A percentile compares a stretch with the other conserved stretches of the same genome.
These are phyloP conservation scores for Aspergillus carlsbadensis DNA, from an alignment of 495 filamentous ascomycete genomes.

Conservation along the genomic window DNA sequence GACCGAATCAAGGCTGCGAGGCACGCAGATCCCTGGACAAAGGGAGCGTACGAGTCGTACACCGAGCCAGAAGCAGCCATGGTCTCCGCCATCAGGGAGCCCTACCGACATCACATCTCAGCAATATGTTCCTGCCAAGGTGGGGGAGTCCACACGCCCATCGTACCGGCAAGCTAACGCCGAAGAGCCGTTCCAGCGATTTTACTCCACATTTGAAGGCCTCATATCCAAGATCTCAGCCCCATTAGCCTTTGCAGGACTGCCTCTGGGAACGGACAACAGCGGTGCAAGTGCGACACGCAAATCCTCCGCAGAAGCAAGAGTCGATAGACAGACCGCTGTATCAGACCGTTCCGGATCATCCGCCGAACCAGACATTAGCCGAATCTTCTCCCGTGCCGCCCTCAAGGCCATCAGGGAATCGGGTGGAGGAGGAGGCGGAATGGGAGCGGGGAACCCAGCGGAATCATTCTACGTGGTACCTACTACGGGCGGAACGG, in stretches of 20 bases:
- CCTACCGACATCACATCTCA: slow-evolving; percentile 39
- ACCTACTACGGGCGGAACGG: slow-evolving; percentile 81
- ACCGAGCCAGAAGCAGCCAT: slow-evolving; percentile 31
- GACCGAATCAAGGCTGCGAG: slow-evolving; percentile 36
- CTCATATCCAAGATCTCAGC: slow-evolving; percentile 83
- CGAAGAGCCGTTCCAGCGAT: slow-evolving; percentile 85
- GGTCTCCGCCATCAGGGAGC: slow-evolving; percentile 36
- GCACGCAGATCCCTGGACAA: slow-evolving; percentile 17
- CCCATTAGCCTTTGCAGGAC: slow-evolving; percentile 85
- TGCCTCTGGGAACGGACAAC: slow-evolving; percentile 68
- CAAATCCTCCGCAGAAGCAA: slow-evolving; percentile 42
- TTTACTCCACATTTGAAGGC: slow-evolving; percentile 84
- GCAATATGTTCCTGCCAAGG: slow-evolving; percentile 31
- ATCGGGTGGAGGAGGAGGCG: slow-evolving; percentile 38
- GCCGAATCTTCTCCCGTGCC: slow-evolving; percentile 73
- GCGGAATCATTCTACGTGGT: slow-evolving; percentile 95
- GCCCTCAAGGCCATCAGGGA: slow-evolving; percentile 70
- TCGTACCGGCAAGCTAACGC: slow-evolving; percentile 23
- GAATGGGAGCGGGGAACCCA: slow-evolving; percentile 40
- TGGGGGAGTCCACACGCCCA: slow-evolving; percentile 13
- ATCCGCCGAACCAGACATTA: slow-evolving; percentile 66
- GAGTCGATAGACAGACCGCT: slow-evolving; percentile 37
- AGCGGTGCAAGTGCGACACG: slow-evolving; percentile 31
- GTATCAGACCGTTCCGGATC: slow-evolving; percentile 35
- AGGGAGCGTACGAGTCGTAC: slow-evolving; percentile 28